Conservation (phyloP, 2,329 filamentous ascomycete species). For the Sarocladium kiliense region DNA sequence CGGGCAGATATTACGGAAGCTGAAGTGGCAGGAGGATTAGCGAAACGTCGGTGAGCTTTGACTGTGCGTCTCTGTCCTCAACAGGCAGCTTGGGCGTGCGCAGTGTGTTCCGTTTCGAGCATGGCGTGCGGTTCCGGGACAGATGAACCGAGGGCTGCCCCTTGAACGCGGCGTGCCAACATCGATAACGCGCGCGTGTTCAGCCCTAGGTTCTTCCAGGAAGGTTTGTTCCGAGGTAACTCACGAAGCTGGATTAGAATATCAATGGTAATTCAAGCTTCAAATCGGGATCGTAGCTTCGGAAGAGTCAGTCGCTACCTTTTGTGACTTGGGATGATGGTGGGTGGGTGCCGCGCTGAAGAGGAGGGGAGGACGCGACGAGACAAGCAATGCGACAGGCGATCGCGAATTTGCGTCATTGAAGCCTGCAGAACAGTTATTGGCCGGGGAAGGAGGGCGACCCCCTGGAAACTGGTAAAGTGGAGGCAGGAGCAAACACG, state of each 20-base stretch:
- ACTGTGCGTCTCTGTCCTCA: background rate
- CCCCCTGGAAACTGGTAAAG: background rate
- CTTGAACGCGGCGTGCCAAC: background rate
- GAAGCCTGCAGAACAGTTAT: background rate
- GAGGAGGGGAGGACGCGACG: background rate
- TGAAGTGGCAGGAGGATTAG: background rate
- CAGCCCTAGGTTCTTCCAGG: background rate
- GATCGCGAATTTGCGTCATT: conserved; percentile 5
- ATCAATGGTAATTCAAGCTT: background rate
- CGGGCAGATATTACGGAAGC: background rate
- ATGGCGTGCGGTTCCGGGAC: background rate
- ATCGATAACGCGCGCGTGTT: background rate
- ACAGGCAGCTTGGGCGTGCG: background rate
- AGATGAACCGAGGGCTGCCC: background rate
- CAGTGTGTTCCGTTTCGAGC: background rate
- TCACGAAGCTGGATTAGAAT: background rate
- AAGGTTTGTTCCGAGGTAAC: background rate
- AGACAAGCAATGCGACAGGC: background rate
- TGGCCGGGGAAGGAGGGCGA: background rate
- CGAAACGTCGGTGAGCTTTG: conserved; percentile 1
- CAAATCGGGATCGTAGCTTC: background rate
- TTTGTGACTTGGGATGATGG: no score
- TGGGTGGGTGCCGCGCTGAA: background rate
- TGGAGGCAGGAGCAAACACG: background rate
- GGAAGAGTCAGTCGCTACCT: background rate